Conservation (phyloP, 176 grass and related monocot genomes). For the Hordeum marinum region DNA sequence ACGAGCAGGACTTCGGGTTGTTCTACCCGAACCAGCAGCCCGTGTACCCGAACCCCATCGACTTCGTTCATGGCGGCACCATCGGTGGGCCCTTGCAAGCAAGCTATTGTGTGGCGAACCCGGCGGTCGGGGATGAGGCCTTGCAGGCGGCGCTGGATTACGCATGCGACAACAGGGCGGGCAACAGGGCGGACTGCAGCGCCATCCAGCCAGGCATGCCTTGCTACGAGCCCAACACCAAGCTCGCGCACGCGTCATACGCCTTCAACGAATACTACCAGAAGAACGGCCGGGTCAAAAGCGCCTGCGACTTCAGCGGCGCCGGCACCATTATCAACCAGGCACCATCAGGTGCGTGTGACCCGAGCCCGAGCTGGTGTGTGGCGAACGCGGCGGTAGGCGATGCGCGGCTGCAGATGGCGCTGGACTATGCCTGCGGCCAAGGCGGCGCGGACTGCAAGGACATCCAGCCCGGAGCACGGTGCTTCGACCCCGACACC, state of each 20-base stretch:
- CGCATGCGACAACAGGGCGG: constrained; percentile 48
- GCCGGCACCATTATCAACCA: constrained; percentile 30
- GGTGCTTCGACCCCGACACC: constrained; percentile 54
- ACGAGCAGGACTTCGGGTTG: constrained; percentile 56
- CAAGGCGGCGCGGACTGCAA: constrained; percentile 39
- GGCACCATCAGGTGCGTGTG: constrained; percentile 15
- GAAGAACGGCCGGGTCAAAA: background rate
- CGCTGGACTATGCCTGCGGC: constrained; percentile 9
- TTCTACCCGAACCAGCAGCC: constrained; percentile 52
- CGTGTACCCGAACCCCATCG: constrained; percentile 55
- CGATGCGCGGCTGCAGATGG: background rate
- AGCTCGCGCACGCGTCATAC: constrained; percentile 41
- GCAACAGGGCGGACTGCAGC: constrained; percentile 57
- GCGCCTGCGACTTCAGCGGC: constrained; percentile 46
- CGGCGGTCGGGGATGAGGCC: constrained; percentile 4
- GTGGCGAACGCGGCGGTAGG: constrained; percentile 19
- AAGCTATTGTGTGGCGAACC: constrained; percentile 60
- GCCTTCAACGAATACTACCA: constrained; percentile 60
- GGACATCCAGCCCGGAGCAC: constrained; percentile 35
- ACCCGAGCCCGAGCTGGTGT: constrained; percentile 31
- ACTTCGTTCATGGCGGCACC: background rate
- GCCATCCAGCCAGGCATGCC: constrained; percentile 35
- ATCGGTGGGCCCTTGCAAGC: background rate
- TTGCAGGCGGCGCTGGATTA: constrained; percentile 58
- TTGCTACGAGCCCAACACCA: constrained; percentile 56